phyloP scores from a whole-genome alignment of 163 green algal species.

The Chloromonas sp. region DNA sequence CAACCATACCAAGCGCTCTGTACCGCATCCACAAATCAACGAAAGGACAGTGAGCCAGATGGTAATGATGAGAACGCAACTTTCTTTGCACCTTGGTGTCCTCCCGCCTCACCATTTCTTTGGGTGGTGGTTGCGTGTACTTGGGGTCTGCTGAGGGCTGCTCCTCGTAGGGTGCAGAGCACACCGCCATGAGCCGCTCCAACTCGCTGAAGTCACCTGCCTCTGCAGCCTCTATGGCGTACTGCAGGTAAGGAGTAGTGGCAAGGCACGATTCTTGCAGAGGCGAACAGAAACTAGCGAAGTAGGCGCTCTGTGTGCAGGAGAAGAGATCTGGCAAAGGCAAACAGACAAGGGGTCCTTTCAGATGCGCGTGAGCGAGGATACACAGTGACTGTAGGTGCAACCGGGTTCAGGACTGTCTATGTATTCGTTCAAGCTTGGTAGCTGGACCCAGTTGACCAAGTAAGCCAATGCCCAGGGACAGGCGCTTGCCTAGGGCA shows the following conservation, averaged over 20 bases:
- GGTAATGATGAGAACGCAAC: constrained; percentile 61
- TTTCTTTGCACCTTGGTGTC: constrained; percentile 67
- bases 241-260: constrained; percentile 12
- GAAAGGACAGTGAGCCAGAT: not conserved
- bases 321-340: too few relatives aligned
- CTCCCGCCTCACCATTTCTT: constrained; percentile 54
- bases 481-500: too few relatives aligned
- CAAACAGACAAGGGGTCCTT: too few relatives aligned
- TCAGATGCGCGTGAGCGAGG: too few relatives aligned
- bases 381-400: too few relatives aligned
- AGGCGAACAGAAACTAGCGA: not conserved
- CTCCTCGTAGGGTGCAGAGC: constrained; percentile 57
- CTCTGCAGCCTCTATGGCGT: constrained; percentile 64
- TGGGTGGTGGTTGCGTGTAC: constrained; percentile 43
- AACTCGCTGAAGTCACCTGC: constrained; percentile 53
- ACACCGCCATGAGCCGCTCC: constrained; percentile 43
- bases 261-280: not conserved
- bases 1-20: too few relatives aligned
- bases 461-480: too few relatives aligned
- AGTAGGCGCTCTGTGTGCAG: too few relatives aligned
- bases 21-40: too few relatives aligned
- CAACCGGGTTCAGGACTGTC: too few relatives aligned
- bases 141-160: constrained; percentile 51
- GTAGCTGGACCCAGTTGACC: too few relatives aligned
- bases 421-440: too few relatives aligned